phyloP scores from a whole-genome alignment of 805 yeast species.

The Huiozyma sinensis region DNA sequence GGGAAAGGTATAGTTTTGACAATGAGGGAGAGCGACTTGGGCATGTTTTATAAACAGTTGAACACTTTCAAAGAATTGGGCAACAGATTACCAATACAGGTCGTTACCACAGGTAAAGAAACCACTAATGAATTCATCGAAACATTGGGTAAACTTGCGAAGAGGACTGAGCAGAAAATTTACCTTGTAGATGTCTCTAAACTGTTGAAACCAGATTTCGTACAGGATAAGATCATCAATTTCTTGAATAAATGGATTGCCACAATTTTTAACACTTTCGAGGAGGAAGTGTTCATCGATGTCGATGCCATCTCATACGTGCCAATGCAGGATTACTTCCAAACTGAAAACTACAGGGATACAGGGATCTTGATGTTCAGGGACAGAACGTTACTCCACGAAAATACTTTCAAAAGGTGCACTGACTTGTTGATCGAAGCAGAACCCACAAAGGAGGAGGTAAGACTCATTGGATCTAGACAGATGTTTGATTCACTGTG shows the following conservation, averaged over 20 bases:
- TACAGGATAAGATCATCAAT: conserved; percentile 7
- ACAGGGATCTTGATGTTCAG: conserved; percentile 23
- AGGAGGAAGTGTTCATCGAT: conserved; percentile 42
- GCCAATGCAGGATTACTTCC: conserved; percentile 28
- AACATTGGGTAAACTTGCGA: conserved; percentile 7
- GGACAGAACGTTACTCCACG: conserved; percentile 21
- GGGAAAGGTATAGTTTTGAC: conserved; percentile 24
- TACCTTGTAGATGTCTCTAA: conserved; percentile 16
- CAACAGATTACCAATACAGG: conserved; percentile 23
- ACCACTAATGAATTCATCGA: conserved; percentile 10
- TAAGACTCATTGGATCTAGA: conserved; percentile 10
- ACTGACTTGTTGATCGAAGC: conserved; percentile 16
- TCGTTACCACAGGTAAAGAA: conserved; percentile 21
- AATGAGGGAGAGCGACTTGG: conserved; percentile 10
- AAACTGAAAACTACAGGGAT: conserved; percentile 9
- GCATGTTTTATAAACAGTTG: conserved; percentile 16
- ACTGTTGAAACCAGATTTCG: conserved; percentile 12
- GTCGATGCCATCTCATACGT: conserved; percentile 41
- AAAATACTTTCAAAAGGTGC: conserved; percentile 21
- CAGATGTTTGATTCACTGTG: conserved; percentile 3
- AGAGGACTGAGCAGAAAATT: conserved; percentile 14
- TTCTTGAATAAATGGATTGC: conserved; percentile 44
- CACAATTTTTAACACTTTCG: conserved; percentile 43
- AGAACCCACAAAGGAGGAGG: conserved; percentile 23
- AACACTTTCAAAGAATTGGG: conserved; percentile 13